Evolutionary conservation across 2,329 filamentous ascomycete genomes (phyloP), one percentile per base, ranked within the genome.

Genomic region (Clonostachys sp.): DNA sequence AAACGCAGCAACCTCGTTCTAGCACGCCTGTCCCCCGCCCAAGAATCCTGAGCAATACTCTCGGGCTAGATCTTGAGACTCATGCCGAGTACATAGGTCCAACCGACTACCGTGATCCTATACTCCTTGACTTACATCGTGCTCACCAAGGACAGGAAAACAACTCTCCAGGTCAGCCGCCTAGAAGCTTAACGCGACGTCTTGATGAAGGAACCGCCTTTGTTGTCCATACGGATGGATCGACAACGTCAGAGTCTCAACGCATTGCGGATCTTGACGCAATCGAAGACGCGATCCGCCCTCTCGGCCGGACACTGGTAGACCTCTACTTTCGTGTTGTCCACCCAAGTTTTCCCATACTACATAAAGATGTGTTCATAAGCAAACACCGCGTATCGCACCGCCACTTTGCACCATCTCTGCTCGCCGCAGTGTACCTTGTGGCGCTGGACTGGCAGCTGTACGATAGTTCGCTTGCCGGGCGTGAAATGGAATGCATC

Each of bases 251-350:
- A 0, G 65, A 68, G 30, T 64, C 69, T 34, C 73, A 77, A 50
- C 59, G 65, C 3, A 30, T 30, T 10, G 8, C 8, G 10, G 24
- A 30, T 62, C 67, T 68, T 13, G 71, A 74, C 54, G 74, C 75
- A 33, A 77, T 87, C 48, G 83, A 87, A 59, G 72, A 74, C 30
- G 70, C 81, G 38, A 80, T 89, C 5, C 75, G 76, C 20, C 80
- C 83, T 5, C 76, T 87, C 53, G 84, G 84, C 16, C 74, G 75
- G 44, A 76, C 76, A 9, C 65, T 89, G 42, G 74, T 89, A 53
- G 80, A 84, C 53, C 71, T 87, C 17, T 88, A 87, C 66, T 87
- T 87, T 59, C 70, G 77, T 24, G 76, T 81, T 38, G 72, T 83
- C 9, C 80, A 83, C 53, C 79, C 79, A 0, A 74, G 70, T 48